Conservation (phyloP, 495 filamentous ascomycete genomes). For the Alectoria sarmentosa region DNA sequence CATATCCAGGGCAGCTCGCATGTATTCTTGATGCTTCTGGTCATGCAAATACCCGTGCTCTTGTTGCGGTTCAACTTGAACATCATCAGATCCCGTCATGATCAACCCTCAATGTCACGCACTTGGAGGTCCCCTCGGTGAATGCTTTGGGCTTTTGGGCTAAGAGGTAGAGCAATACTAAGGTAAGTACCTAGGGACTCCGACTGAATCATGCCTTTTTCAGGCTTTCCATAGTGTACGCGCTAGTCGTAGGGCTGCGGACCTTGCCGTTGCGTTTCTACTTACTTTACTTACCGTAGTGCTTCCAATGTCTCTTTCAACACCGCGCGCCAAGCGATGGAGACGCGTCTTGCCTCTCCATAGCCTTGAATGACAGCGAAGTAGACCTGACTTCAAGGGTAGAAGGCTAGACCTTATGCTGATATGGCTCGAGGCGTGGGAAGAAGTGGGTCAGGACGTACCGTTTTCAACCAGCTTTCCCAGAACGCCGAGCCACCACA, state of each 20-base stretch:
- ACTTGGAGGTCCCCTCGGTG: not conserved
- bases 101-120: constrained; percentile 50
- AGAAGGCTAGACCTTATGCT: constrained; percentile 5
- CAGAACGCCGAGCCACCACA: constrained; percentile 43
- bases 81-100: not conserved
- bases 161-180: no score
- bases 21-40: constrained; percentile 14
- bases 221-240: no score
- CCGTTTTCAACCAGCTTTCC: constrained; percentile 9
- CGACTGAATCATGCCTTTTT: no score
- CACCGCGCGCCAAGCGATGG: constrained; percentile 2
- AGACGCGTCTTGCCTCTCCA: constrained; percentile 10
- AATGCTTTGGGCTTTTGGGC: not conserved
- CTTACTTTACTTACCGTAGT: no score
- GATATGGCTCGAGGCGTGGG: constrained; percentile 21
- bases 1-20: constrained; percentile 15
- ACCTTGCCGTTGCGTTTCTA: no score
- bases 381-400: not conserved
- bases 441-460: constrained; percentile 16
- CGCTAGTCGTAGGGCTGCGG: not conserved
- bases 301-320: not conserved
- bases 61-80: not conserved
- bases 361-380: constrained; percentile 6
- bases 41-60: not conserved
- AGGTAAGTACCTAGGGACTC: no score